Evolutionary conservation across 768 basidiomycete species (phyloP).

Genomic region (Termitomyces sp.): DNA sequence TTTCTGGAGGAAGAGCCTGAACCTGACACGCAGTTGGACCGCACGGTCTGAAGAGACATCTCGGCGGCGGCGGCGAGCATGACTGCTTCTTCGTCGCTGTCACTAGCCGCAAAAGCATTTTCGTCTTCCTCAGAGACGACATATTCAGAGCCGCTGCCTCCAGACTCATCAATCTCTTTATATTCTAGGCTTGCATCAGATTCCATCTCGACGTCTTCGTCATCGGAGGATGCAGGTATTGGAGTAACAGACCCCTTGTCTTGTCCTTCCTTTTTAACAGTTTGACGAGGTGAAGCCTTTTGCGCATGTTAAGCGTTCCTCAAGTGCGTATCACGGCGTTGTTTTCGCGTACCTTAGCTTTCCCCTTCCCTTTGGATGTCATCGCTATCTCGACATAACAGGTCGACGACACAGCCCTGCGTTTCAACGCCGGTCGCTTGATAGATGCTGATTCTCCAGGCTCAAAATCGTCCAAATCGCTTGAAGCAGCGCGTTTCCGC

Average conservation of each 20-base stretch:
- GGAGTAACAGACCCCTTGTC: constrained; percentile 30
- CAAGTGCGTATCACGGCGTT: not conserved
- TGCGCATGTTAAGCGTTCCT: not conserved
- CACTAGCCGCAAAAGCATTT: constrained; percentile 22
- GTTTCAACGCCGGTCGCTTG: constrained; percentile 26
- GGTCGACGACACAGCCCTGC: constrained; percentile 25
- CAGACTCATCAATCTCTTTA: constrained; percentile 42
- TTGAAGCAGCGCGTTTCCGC: constrained; percentile 22
- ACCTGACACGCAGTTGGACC: constrained; percentile 28
- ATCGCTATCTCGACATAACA: constrained; percentile 30
- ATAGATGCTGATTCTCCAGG: constrained; percentile 14
- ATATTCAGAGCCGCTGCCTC: constrained; percentile 60
- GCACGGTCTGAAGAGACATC: constrained; percentile 38
- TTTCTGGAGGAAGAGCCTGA: constrained; percentile 27
- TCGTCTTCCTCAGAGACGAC: constrained; percentile 37
- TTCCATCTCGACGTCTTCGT: constrained; percentile 22
- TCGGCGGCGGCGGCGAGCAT: constrained; percentile 56
- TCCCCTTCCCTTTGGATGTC: constrained; percentile 16
- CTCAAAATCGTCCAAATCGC: constrained; percentile 17
- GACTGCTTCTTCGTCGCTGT: constrained; percentile 37
- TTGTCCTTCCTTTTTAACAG: constrained; percentile 26
- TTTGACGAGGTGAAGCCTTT: constrained; percentile 8
- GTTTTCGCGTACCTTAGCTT: constrained; percentile 18
- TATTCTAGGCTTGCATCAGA: constrained; percentile 36
- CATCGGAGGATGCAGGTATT: constrained; percentile 19